Evolutionary conservation across 2,329 filamentous ascomycete genomes (phyloP), one percentile per base, ranked within the genome.

Genomic region (Aspergillus versicolor): DNA sequence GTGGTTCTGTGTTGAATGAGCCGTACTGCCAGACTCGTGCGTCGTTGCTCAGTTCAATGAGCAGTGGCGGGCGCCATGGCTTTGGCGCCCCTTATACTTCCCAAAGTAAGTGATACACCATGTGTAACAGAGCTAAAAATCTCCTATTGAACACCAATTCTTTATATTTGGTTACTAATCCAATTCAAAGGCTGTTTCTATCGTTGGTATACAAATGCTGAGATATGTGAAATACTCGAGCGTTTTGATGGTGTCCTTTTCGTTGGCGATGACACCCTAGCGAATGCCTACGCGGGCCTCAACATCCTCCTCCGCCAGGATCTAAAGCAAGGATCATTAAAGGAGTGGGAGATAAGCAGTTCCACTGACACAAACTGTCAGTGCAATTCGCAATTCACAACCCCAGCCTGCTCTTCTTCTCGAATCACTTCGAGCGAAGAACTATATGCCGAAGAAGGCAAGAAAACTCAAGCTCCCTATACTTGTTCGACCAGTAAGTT

Each of bases 161-260:
- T 46, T n/a, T 7, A 11, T n/a, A 12, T 15, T 27, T 3, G 22
- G 24, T 41, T 30, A 60, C 61, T 57, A 50, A 61, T 55, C 37
- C 32, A 13, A 37, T 17, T 19, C 15, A 8, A 72, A 66, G 74
- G 67, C 30, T 79, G 76, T 57, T 73, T 73, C 49, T 78, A 78
- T 59, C 72, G 68, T 44, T 79, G 77, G 77, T 79, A 75, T 58
- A 66, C 71, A 7, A 68, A 70, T 3, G 54, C 65, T 8, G 75
- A 79, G 54, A 75, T 78, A 43, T 79, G 77, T 62, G 74, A 76
- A 64, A 77, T 79, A 19, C 67, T 79, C 24, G 70, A 73, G 52
- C 72, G 75, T 40, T 79, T 79, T 58, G 74, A 76, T 46, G 66
- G 68, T 17, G 57, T 79, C 5, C 59, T 74, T 17, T 79, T 80